Percentiles rank a stretch among this genome's conserved stretches.
These are phyloP conservation scores for Stachybotrys elegans DNA, from an alignment of 2,329 filamentous ascomycete species.

Conservation along the genomic window DNA sequence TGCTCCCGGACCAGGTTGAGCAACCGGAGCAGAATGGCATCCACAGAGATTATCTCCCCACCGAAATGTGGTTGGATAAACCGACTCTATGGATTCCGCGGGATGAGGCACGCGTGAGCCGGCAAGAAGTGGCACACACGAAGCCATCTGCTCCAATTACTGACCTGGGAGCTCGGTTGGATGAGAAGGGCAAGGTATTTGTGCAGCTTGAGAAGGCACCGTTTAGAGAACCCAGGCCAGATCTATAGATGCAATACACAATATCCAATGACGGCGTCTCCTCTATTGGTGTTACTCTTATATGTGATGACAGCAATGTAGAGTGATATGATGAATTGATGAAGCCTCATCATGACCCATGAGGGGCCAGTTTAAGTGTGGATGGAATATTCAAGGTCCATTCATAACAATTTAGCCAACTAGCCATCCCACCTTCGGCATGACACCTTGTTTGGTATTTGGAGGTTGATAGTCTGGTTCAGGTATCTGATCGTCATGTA, in stretches of 20 bases:
- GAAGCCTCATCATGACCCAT: too few species aligned
- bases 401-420: too few species aligned
- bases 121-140: slow-evolving; percentile 72
- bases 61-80: slow-evolving; percentile 50
- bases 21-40: slow-evolving; percentile 27
- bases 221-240: slow-evolving; percentile 24
- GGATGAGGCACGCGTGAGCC: slow-evolving; percentile 68
- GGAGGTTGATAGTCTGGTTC: too few species aligned
- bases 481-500: too few species aligned
- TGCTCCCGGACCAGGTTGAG: slow-evolving; percentile 54
- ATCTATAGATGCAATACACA: too few species aligned
- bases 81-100: slow-evolving; percentile 82
- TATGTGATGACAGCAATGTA: not conserved
- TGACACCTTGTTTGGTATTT: too few species aligned
- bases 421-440: too few species aligned
- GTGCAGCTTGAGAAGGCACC: slow-evolving; percentile 34
- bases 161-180: slow-evolving; percentile 42
- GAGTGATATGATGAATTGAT: too few species aligned
- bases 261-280: not conserved
- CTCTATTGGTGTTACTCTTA: not conserved
- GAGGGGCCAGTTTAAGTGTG: too few species aligned
- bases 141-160: slow-evolving; percentile 70
- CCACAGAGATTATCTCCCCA: slow-evolving; percentile 65
- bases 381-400: too few species aligned
- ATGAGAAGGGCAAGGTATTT: slow-evolving; percentile 26